Conservation (phyloP, 202 grass and related monocot species). For the Eragrostis tef region DNA sequence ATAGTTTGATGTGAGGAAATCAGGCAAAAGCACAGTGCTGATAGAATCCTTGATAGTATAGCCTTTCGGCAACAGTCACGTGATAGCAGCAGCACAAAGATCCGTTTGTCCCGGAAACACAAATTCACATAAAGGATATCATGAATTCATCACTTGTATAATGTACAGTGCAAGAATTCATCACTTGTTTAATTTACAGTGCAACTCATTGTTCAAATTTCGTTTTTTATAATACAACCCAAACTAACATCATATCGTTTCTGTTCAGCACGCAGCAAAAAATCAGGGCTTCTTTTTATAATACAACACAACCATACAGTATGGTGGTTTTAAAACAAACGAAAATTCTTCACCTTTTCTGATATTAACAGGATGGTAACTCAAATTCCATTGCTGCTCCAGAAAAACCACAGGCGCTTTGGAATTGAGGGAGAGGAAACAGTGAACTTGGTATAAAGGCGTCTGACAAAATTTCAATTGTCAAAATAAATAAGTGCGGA, state of each 20-base stretch:
- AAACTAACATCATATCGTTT: no score
- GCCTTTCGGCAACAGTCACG: not conserved
- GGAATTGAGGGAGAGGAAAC: slow-evolving; percentile 10
- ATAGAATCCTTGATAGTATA: not conserved
- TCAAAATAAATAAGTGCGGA: not conserved
- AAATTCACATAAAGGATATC: no score
- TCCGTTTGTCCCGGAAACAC: not conserved
- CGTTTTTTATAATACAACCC: no score
- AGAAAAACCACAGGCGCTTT: slow-evolving; percentile 45
- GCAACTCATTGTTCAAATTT: not conserved
- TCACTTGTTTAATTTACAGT: not conserved
- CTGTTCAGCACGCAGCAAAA: no score
- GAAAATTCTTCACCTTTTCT: slow-evolving; percentile 20
- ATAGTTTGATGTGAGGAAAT: not conserved
- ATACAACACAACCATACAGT: slow-evolving; percentile 1
- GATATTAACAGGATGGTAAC: not conserved
- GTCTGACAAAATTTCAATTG: not conserved
- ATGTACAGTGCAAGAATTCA: no score
- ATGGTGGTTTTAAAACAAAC: not conserved
- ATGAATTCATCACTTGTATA: no score
- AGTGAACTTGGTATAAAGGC: not conserved
- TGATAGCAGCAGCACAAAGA: not conserved
- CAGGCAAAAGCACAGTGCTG: not conserved
- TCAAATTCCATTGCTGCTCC: slow-evolving; percentile 46
- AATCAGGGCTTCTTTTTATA: no score